A percentile compares a stretch with the other conserved stretches of the same genome.
phyloP scores from a whole-genome alignment of 2,329 filamentous ascomycete genomes.

The Cryphonectria radicalis region DNA sequence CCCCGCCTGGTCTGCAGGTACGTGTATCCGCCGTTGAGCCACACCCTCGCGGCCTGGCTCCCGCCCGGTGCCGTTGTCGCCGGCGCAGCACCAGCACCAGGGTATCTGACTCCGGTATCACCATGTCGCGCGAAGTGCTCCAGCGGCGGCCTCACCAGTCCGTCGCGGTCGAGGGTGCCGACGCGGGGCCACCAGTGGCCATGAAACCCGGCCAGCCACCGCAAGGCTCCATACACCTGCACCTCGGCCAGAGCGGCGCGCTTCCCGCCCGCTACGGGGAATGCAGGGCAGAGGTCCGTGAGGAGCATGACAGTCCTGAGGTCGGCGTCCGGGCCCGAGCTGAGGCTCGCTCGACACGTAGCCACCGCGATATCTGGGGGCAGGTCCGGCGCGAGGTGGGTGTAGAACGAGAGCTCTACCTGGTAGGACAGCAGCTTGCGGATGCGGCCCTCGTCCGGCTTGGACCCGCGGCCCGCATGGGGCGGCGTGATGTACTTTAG shows the following conservation, averaged over 20 bases:
- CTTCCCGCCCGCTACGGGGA: conserved; percentile 61
- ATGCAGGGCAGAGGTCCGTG: conserved; percentile 57
- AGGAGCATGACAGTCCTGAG: conserved; percentile 59
- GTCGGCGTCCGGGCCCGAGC: conserved; percentile 37
- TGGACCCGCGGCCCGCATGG: conserved; percentile 29
- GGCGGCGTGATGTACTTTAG: conserved; percentile 66
- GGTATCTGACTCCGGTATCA: conserved; percentile 1
- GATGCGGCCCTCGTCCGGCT: conserved; percentile 63
- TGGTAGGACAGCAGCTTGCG: conserved; percentile 70
- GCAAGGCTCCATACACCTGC: conserved; percentile 58
- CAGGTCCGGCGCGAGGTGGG: conserved; percentile 55
- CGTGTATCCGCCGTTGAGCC: conserved; percentile 71
- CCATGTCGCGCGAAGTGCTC: conserved; percentile 46
- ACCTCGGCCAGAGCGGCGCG: conserved; percentile 48
- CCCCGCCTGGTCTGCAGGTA: conserved; percentile 66
- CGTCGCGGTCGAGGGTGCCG: conserved; percentile 31
- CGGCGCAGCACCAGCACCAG: neutral
- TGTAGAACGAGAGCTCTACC: conserved; percentile 70
- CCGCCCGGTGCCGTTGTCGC: neutral
- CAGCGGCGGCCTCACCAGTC: conserved; percentile 57
- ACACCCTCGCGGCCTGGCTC: conserved; percentile 43
- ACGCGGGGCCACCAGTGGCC: conserved; percentile 52
- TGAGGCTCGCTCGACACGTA: conserved; percentile 52
- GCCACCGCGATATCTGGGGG: conserved; percentile 51
- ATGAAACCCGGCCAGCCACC: conserved; percentile 69